Evolutionary conservation across 2,329 filamentous ascomycete species (phyloP), one percentile per base, ranked within the genome.

Genomic region (Rachicladosporium sp.): DNA sequence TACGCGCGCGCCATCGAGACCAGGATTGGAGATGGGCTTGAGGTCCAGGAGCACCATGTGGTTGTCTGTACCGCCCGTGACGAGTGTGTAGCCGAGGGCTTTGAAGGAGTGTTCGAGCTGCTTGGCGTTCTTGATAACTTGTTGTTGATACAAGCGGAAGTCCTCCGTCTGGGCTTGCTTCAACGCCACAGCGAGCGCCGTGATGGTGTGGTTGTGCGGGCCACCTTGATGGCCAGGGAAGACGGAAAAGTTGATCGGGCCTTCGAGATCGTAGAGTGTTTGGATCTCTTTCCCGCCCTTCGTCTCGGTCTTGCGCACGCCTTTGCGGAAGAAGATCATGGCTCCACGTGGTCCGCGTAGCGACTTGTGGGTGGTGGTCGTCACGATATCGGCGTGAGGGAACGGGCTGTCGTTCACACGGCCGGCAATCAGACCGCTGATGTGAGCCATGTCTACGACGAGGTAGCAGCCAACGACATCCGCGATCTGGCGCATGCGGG

Each of bases 281-380:
- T 55, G 46, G 10, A 58, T 37, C 71, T 89, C 76, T 69, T 94
- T 89, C 57, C 87, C 87, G 45, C 82, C 80, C 76, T 95, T 95
- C 66, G 82, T 70, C 60, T 96, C 85, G 40, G 82, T 82, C 57
- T 82, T 86, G 58, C 89, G 83, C 46, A 95, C 80, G 48, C 91
- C 91, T 73, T 93, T 95, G 67, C 91, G 85, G 80, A 88, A 98
- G 78, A 98, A 98, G 70, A 98, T 98, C 91, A 98, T 98, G 61
- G 91, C 91, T 58, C 91, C 91, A 63, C 91, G 86, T 44, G 91
- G 91, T 44, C 91, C 91, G 66, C 91, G 87, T 52, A 98, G 82
- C 41, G 88, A 95, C 76, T 98, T 98, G 79, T 98, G 91, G 35
- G 91, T 98, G 46, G 91, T 98, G 47, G 91, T 98, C 47, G 91